A percentile compares a stretch with the other conserved stretches of the same genome.
Conservation (phyloP, 2,329 filamentous ascomycete species). For the Monascus ruber region DNA sequence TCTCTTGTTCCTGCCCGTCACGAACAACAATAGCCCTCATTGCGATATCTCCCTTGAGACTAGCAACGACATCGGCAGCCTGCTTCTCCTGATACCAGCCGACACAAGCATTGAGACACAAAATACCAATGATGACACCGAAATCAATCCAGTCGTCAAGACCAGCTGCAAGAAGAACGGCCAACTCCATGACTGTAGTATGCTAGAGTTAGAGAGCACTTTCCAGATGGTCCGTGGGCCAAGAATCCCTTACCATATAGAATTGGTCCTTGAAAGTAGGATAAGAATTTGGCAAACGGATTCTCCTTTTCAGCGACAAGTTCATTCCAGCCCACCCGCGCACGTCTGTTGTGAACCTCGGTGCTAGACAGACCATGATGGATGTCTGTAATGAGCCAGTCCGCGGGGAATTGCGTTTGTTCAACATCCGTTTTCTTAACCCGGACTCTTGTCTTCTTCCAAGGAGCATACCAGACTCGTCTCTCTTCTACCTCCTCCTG, state of each 20-base stretch:
- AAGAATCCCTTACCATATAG: constrained; percentile 52
- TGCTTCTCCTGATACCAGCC: constrained; percentile 77
- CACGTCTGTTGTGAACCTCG: constrained; percentile 52
- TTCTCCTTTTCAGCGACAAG: constrained; percentile 68
- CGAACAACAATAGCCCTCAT: constrained; percentile 60
- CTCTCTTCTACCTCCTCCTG: constrained; percentile 36
- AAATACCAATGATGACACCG: constrained; percentile 65
- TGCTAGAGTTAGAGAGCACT: constrained; percentile 6
- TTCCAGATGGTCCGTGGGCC: not conserved
- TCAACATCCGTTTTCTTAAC: constrained; percentile 13
- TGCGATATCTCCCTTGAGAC: constrained; percentile 66
- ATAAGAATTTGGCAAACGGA: constrained; percentile 59
- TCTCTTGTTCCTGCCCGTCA: constrained; percentile 53
- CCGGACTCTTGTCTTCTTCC: constrained; percentile 29
- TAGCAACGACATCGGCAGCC: constrained; percentile 64
- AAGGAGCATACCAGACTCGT: constrained; percentile 51
- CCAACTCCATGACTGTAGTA: constrained; percentile 55
- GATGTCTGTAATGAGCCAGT: constrained; percentile 60
- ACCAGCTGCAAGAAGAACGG: constrained; percentile 61
- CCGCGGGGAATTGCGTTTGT: constrained; percentile 42
- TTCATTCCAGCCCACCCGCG: constrained; percentile 59
- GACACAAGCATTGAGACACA: constrained; percentile 62
- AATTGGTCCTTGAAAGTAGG: constrained; percentile 65
- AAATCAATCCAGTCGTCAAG: constrained; percentile 66
- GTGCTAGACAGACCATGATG: constrained; percentile 47